Percentiles rank a stretch among this genome's conserved stretches.
These are phyloP conservation scores for Tolypocladium paradoxum DNA, from an alignment of 2,329 filamentous ascomycete species.

Conservation along the genomic window DNA sequence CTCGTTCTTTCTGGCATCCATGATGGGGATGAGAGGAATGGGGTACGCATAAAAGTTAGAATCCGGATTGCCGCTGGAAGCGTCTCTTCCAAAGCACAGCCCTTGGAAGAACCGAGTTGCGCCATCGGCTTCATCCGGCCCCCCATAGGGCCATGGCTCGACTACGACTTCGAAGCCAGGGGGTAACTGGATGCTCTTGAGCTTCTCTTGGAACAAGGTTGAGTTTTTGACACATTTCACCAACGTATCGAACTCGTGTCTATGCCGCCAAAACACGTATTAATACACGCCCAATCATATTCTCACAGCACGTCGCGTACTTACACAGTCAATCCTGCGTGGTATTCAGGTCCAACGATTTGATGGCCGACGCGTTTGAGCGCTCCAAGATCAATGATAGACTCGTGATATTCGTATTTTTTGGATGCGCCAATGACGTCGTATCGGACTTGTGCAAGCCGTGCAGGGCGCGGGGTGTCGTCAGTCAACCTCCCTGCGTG, in stretches of 20 bases:
- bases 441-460: conserved; percentile 31
- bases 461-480: conserved; percentile 16
- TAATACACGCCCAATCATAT: background rate
- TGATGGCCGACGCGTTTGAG: conserved; percentile 13
- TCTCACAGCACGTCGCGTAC: background rate
- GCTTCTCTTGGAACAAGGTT: conserved; percentile 18
- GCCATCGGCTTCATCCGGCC: conserved; percentile 17
- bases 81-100: conserved; percentile 20
- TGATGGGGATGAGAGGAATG: conserved; percentile 34
- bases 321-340: conserved; percentile 20
- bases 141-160: conserved; percentile 23
- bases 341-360: conserved; percentile 15
- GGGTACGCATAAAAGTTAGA: conserved; percentile 47
- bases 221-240: conserved; percentile 17
- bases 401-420: conserved; percentile 21
- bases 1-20: conserved; percentile 18
- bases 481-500: conserved; percentile 21
- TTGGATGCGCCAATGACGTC: conserved; percentile 18
- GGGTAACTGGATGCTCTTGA: conserved; percentile 14
- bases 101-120: conserved; percentile 20
- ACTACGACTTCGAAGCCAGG: conserved; percentile 18
- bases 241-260: conserved; percentile 24
- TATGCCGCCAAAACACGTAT: background rate
- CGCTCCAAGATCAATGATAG: conserved; percentile 20
- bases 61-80: conserved; percentile 27